These are phyloP conservation scores for Rhododendron ovatum DNA, from an alignment of 148 eudicot genomes.

Conservation along the genomic window DNA sequence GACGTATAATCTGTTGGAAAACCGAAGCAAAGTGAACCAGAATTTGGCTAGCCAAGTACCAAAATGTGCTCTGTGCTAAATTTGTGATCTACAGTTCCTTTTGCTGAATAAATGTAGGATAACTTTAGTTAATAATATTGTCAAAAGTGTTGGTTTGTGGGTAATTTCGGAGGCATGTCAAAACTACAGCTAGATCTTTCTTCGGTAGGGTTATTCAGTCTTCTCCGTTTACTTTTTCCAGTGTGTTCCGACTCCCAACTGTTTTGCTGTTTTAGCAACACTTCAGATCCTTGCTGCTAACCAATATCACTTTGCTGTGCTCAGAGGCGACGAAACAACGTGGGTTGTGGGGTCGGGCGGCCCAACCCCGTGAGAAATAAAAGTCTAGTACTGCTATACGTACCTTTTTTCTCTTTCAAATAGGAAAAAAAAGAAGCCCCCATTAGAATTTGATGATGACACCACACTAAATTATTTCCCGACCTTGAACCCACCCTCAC, in stretches of 20 bases:
- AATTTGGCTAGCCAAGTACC: background rate
- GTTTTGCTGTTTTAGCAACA: background rate
- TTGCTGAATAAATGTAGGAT: no score
- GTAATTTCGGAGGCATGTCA: background rate
- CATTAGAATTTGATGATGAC: no score
- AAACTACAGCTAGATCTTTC: background rate
- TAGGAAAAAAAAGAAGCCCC: no score
- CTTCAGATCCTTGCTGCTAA: background rate
- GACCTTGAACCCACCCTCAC: no score
- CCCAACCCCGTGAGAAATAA: no score
- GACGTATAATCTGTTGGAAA: background rate
- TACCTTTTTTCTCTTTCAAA: no score
- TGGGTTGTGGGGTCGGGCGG: no score
- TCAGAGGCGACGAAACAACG: no score
- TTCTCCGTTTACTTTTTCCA: background rate
- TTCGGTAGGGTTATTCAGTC: background rate
- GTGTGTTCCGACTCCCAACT: background rate
- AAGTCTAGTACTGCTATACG: no score
- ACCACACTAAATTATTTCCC: no score
- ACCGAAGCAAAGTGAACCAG: background rate
- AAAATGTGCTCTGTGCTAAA: background rate
- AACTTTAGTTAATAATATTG: no score
- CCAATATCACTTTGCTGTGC: background rate
- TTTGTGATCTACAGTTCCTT: no score
- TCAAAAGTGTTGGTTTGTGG: background rate